These are phyloP conservation scores for Gymnopilus junonius DNA, from an alignment of 768 basidiomycete genomes.

Conservation along the genomic window DNA sequence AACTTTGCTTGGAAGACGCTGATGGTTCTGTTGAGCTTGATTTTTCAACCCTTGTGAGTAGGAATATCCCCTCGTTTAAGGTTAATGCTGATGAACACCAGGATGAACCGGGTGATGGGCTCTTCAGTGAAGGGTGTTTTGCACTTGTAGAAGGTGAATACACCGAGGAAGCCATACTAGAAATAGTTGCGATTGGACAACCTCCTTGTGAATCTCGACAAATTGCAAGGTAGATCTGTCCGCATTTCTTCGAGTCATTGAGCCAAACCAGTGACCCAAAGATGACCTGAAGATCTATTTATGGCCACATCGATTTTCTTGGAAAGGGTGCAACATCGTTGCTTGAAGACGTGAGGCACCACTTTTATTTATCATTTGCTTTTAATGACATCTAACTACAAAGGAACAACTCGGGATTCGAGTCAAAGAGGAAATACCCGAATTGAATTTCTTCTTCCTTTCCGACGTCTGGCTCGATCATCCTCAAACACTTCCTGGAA, in stretches of 20 bases:
- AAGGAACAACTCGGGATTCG: conserved; percentile 68
- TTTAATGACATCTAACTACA: not conserved
- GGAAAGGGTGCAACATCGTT: conserved; percentile 93
- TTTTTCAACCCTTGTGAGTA: conserved; percentile 79
- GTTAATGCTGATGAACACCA: conserved; percentile 23
- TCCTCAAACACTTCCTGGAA: conserved; percentile 76
- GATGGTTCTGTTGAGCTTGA: conserved; percentile 92
- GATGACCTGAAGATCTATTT: conserved; percentile 70
- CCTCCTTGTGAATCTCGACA: conserved; percentile 94
- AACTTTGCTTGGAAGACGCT: conserved; percentile 88
- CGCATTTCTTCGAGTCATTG: not conserved
- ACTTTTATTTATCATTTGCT: not conserved
- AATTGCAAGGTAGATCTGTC: conserved; percentile 66
- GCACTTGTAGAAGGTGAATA: conserved; percentile 97
- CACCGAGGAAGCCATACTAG: conserved; percentile 86
- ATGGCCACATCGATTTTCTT: conserved; percentile 95
- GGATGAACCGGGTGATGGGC: conserved; percentile 91
- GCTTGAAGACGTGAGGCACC: conserved; percentile 78
- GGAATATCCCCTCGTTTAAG: not conserved
- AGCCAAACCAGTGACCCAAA: conserved; percentile 14
- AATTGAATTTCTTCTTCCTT: conserved; percentile 88
- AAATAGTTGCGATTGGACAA: conserved; percentile 94
- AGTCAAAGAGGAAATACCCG: conserved; percentile 68
- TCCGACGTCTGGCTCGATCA: conserved; percentile 98
- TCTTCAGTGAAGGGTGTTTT: conserved; percentile 96